These are phyloP conservation scores for Colletotrichum sp. DNA, from an alignment of 2,329 filamentous ascomycete genomes.

Conservation along the genomic window DNA sequence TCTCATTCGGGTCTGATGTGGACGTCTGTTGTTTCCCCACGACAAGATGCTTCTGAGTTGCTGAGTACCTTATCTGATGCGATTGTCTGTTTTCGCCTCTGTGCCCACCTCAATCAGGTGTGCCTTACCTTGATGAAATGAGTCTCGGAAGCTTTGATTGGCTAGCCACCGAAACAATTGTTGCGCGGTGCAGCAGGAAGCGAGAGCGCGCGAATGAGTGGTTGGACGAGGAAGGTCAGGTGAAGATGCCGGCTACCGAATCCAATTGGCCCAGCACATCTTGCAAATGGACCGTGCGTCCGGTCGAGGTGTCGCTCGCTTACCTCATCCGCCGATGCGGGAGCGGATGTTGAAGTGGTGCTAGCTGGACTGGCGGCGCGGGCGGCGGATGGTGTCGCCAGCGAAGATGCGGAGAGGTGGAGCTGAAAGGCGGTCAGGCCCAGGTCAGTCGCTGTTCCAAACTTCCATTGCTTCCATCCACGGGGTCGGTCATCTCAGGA, in stretches of 20 bases:
- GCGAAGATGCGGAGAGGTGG: conserved; percentile 7
- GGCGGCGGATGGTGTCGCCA: background rate
- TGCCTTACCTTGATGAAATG: background rate
- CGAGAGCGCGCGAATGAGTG: background rate
- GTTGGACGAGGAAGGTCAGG: background rate
- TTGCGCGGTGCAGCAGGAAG: background rate
- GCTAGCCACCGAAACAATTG: background rate
- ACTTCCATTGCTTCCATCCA: background rate
- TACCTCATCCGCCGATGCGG: conserved; percentile 7
- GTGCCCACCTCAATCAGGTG: background rate
- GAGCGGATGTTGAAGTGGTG: background rate
- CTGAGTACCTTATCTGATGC: background rate
- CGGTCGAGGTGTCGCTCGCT: background rate
- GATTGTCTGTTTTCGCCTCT: background rate
- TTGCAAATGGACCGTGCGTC: background rate
- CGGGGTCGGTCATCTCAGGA: background rate
- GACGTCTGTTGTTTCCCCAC: background rate
- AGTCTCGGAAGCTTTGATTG: background rate
- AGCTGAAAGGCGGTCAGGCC: conserved; percentile 13
- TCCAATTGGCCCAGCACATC: background rate
- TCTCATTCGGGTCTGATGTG: background rate
- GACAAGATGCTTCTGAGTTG: background rate
- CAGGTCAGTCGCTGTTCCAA: background rate
- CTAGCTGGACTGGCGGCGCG: background rate
- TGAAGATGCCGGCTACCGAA: background rate